Conservation (phyloP, 192 early-diverging fungal species). For the Spizellomyces punctatus region DNA sequence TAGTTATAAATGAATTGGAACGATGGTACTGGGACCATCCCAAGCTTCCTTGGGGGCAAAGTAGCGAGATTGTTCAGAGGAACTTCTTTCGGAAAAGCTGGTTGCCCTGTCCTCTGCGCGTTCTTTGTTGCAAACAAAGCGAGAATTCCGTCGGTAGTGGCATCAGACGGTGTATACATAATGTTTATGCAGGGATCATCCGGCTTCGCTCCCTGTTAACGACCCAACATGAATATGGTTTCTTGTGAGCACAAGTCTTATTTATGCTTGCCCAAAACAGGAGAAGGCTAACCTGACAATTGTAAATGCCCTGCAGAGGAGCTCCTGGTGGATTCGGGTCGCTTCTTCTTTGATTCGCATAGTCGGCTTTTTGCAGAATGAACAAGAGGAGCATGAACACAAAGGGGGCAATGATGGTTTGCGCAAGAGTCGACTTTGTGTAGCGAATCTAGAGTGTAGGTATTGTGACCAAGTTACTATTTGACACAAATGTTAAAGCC, state of each 20-base stretch:
- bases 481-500: not conserved
- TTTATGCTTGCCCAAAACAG: not conserved
- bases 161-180: conserved; percentile 57
- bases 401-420: conserved; percentile 65
- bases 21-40: conserved; percentile 58
- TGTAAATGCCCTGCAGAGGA: conserved; percentile 48
- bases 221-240: not conserved
- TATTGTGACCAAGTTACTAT: not conserved
- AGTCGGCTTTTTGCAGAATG: conserved; percentile 56
- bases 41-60: conserved; percentile 36
- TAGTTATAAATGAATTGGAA: conserved; percentile 71
- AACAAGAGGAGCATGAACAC: conserved; percentile 69
- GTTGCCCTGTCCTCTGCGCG: conserved; percentile 37
- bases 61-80: conserved; percentile 23
- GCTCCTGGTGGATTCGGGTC: conserved; percentile 42
- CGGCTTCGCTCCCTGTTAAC: conserved; percentile 41
- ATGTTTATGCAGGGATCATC: conserved; percentile 60
- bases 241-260: not conserved
- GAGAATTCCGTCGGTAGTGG: conserved; percentile 34
- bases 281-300: conserved; percentile 9
- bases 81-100: conserved; percentile 33
- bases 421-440: conserved; percentile 62
- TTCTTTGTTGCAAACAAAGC: conserved; percentile 46
- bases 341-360: conserved; percentile 40
- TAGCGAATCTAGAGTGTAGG: conserved; percentile 52